These are phyloP conservation scores for Fusarium devonianum DNA, from an alignment of 2,329 filamentous ascomycete species.

Conservation along the genomic window DNA sequence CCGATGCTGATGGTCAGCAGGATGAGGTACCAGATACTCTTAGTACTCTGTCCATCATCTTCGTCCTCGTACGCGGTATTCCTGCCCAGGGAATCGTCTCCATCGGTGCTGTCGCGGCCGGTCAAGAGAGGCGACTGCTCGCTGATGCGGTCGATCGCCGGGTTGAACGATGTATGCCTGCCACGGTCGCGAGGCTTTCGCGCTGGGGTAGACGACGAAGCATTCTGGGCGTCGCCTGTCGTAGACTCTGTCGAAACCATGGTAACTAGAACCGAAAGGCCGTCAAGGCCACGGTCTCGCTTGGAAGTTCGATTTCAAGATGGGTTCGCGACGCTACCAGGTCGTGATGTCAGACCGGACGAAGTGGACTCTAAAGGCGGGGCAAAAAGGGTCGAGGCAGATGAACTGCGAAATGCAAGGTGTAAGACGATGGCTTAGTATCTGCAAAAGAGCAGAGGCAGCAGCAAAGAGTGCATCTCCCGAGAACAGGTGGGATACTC, in stretches of 20 bases:
- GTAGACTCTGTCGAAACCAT: conserved; percentile 26
- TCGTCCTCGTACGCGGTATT: conserved; percentile 4
- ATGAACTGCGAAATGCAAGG: too few relatives aligned
- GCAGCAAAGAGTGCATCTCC: conserved; percentile 4
- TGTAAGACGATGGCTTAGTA: too few relatives aligned
- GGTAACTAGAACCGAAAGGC: conserved; percentile 5
- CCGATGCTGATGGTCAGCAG: conserved; percentile 86
- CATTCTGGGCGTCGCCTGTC: conserved; percentile 8
- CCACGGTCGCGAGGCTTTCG: conserved; percentile 13
- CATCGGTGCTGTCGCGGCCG: conserved; percentile 15
- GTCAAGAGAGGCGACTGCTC: conserved; percentile 46
- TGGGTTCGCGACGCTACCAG: conserved; percentile 14
- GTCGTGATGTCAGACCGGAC: conserved; percentile 7
- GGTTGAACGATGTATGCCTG: conserved; percentile 28
- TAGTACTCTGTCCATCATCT: conserved; percentile 65
- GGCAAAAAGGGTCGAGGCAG: too few relatives aligned
- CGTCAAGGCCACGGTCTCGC: conserved; percentile 10
- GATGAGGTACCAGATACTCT: conserved; percentile 85
- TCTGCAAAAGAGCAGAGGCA: conserved; percentile 20
- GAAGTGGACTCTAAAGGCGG: conserved; percentile 22
- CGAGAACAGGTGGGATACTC: too few relatives aligned
- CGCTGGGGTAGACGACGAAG: conserved; percentile 10
- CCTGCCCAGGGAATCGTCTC: conserved; percentile 9
- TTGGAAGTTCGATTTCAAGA: conserved; percentile 7
- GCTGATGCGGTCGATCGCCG: conserved; percentile 21